A percentile compares a stretch with the other conserved stretches of the same genome.
Evolutionary conservation across 345 rosid species (phyloP).

Genomic region (Euphorbia lathyris): DNA sequence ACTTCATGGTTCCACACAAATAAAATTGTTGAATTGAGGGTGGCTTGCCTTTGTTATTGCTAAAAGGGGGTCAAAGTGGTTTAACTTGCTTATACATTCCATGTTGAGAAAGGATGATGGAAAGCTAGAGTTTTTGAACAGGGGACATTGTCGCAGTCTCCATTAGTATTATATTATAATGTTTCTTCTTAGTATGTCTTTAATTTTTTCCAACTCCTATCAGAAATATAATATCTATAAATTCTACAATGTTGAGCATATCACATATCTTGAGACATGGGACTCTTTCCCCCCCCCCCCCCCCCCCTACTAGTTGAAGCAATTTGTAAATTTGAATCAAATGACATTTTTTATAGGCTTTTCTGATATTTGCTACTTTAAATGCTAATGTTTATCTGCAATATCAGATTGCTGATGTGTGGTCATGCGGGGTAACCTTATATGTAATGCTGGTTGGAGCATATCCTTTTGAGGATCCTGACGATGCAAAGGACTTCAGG

Average conservation of each 20-base stretch:
- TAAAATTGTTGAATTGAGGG: too few species aligned
- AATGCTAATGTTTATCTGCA: not conserved
- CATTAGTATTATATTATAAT: too few species aligned
- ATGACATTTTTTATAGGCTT: too few species aligned
- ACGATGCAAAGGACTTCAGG: conserved; percentile 33
- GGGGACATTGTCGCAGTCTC: too few species aligned
- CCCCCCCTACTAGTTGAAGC: not conserved
- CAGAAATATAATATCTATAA: not conserved
- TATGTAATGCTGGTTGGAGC: conserved; percentile 31
- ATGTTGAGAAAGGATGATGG: too few species aligned
- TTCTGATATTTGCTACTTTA: not conserved
- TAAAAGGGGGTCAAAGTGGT: too few species aligned
- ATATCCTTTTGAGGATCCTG: conserved; percentile 37
- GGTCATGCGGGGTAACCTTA: conserved; percentile 38
- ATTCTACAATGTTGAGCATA: not conserved
- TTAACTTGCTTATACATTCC: too few species aligned
- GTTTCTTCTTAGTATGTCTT: not conserved
- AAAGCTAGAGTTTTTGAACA: too few species aligned
- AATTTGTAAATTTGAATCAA: not conserved
- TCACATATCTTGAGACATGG: not conserved
- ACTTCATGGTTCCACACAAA: too few species aligned
- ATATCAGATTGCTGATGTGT: conserved; percentile 35
- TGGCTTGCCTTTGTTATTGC: too few species aligned
- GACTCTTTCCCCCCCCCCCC: too few species aligned
- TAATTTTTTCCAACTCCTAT: not conserved